Conservation (phyloP, 768 basidiomycete species). For the Amanita molliuscula region DNA sequence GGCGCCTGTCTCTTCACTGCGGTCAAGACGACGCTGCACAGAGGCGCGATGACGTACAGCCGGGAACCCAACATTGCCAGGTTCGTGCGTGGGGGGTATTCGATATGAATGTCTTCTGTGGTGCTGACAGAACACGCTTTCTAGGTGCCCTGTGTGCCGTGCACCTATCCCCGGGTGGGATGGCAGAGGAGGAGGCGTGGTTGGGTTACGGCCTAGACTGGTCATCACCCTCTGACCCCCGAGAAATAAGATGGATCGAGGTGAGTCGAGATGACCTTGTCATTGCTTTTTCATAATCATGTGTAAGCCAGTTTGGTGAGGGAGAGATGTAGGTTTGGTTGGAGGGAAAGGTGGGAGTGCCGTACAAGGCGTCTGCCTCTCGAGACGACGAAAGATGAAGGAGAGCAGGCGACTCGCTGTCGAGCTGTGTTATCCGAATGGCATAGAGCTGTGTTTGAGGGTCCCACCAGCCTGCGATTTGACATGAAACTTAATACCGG, state of each 20-base stretch:
- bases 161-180: slow-evolving; percentile 62
- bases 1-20: slow-evolving; percentile 69
- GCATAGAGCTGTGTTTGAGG: slow-evolving; percentile 63
- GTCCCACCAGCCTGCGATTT: too few relatives aligned
- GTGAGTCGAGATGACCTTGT: too few relatives aligned
- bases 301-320: too few relatives aligned
- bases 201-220: slow-evolving; percentile 43
- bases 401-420: slow-evolving; percentile 57
- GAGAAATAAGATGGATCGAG: too few relatives aligned
- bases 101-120: slow-evolving; percentile 1
- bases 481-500: too few relatives aligned
- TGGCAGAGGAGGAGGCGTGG: slow-evolving; percentile 56
- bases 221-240: slow-evolving; percentile 26
- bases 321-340: too few relatives aligned
- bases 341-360: too few relatives aligned
- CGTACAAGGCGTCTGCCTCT: slow-evolving; percentile 40
- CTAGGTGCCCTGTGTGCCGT: slow-evolving; percentile 62
- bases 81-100: slow-evolving; percentile 18
- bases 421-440: slow-evolving; percentile 18
- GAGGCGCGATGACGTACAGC: slow-evolving; percentile 23
- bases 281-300: too few relatives aligned
- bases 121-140: neutral
- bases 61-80: slow-evolving; percentile 25
- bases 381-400: slow-evolving; percentile 24
- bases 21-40: slow-evolving; percentile 49